Evolutionary conservation across 2,329 filamentous ascomycete species (phyloP).

Genomic region (Didymella segeticola): DNA sequence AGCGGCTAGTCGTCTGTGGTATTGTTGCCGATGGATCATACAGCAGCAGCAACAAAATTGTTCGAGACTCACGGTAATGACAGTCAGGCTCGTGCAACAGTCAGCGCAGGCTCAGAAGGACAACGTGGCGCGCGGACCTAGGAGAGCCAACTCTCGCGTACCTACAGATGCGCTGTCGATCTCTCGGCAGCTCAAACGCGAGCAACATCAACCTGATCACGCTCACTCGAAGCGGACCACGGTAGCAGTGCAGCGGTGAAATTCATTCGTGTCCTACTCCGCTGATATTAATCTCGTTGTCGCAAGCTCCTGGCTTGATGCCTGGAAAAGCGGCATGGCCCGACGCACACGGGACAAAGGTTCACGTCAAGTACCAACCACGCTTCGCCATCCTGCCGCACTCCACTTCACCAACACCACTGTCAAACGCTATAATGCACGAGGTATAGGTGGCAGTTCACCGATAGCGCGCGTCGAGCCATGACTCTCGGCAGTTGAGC

Average conservation of each 20-base stretch:
- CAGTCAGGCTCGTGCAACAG: background rate
- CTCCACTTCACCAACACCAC: background rate
- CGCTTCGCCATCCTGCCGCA: background rate
- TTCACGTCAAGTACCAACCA: conserved; percentile 6
- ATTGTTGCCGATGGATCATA: too few relatives aligned
- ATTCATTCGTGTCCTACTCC: background rate
- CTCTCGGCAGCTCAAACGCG: conserved; percentile 13
- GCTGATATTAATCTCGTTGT: background rate
- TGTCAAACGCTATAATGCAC: conserved; percentile 7
- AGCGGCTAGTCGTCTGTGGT: background rate
- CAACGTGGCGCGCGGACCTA: background rate
- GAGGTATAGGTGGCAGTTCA: background rate
- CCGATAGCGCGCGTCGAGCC: background rate
- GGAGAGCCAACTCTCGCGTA: background rate
- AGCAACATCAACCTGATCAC: background rate
- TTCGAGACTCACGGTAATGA: background rate
- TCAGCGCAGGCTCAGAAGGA: conserved; percentile 6
- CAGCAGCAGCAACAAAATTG: background rate
- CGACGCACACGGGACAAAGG: conserved; percentile 13
- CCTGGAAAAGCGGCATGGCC: conserved; percentile 14
- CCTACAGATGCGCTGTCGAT: conserved; percentile 12
- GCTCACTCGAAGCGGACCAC: background rate
- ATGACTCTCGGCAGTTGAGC: background rate
- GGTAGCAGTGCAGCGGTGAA: background rate
- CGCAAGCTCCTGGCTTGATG: conserved; percentile 13